Evolutionary conservation across 768 basidiomycete genomes (phyloP), one percentile per base, ranked within the genome.

Genomic region (Mycena latifolia): DNA sequence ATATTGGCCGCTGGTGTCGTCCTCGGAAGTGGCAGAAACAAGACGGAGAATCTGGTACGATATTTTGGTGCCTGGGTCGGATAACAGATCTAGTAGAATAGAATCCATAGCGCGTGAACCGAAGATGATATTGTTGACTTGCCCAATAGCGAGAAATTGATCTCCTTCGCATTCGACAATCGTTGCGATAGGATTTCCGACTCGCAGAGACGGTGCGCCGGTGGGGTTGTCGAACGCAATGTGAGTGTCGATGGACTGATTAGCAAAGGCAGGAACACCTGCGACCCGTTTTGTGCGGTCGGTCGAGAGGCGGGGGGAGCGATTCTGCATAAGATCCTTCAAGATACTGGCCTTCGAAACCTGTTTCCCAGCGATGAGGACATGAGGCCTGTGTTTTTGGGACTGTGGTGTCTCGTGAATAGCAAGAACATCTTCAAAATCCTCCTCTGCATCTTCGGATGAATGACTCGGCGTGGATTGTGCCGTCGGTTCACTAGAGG

Each of bases 141-240:
- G 55, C 5, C 9, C 63, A 6, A 64, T 43, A 0, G 55, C 54
- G 0, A 64, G 47, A 14, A 63, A 63, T 24, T 50, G 15, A 2
- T 29, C 3, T 3, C 47, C 54, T 15, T 63, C 62, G 50, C 62
- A 63, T 1, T 55, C 14, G 2, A 63, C 54, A 1, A 56, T 11
- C 0, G 39, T 18, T 14, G 55, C 62, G 2, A 63, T 28, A 1
- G 62, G 62, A 29, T 63, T 52, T 18, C 62, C 55, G 14, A 63
- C 37, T 2, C 54, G 54, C 2, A 63, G 25, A 14, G 47, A 35
- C 1, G 62, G 27, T 25, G 33, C 50, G 18, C 48, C 61, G 17
- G 48, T 37, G 7, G 24, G 25, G 46, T 14, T 17, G 22, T 47
- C 12, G 24, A 27, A 15, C 2, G 10, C 12, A 24, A 47, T 47